Evolutionary conservation across 345 rosid species (phyloP).

Genomic region (Kandelia obovata): DNA sequence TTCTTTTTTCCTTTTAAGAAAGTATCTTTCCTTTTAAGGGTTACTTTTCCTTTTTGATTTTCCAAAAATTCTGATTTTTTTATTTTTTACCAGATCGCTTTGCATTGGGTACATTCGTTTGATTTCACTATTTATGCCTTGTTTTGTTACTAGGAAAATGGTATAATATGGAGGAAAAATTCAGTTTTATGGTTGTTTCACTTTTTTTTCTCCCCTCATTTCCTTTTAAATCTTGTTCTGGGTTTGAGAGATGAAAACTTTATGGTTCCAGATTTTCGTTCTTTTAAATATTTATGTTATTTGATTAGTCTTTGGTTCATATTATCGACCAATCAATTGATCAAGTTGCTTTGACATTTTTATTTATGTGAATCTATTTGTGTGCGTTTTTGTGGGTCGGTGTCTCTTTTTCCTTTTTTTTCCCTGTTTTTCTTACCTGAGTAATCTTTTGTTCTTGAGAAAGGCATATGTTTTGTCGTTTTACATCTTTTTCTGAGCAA

Average conservation of each 20-base stretch:
- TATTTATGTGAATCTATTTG: too few relatives aligned
- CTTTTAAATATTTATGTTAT: neutral
- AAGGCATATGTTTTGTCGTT: neutral
- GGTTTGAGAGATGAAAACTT: neutral
- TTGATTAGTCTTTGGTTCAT: too few relatives aligned
- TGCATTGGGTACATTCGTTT: slow-evolving; percentile 22
- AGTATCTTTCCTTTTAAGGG: neutral
- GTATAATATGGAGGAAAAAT: slow-evolving; percentile 19
- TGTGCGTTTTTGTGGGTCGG: too few relatives aligned
- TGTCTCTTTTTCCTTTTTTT: neutral
- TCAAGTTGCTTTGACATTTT: too few relatives aligned
- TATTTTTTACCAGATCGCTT: slow-evolving; percentile 34
- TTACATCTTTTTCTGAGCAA: neutral
- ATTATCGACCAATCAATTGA: too few relatives aligned
- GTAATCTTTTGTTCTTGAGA: neutral
- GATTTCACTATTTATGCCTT: slow-evolving; percentile 12
- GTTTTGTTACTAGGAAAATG: slow-evolving; percentile 19
- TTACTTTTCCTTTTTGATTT: neutral
- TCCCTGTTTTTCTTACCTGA: neutral
- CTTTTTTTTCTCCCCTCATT: neutral
- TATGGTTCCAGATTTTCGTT: slow-evolving; percentile 1
- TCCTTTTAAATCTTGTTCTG: neutral
- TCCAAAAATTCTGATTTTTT: neutral
- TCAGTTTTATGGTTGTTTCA: neutral
- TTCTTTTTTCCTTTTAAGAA: neutral